Base-by-base conservation (phyloP, 495 filamentous ascomycete genomes). In the Tuber microsphaerosporum region DNA sequence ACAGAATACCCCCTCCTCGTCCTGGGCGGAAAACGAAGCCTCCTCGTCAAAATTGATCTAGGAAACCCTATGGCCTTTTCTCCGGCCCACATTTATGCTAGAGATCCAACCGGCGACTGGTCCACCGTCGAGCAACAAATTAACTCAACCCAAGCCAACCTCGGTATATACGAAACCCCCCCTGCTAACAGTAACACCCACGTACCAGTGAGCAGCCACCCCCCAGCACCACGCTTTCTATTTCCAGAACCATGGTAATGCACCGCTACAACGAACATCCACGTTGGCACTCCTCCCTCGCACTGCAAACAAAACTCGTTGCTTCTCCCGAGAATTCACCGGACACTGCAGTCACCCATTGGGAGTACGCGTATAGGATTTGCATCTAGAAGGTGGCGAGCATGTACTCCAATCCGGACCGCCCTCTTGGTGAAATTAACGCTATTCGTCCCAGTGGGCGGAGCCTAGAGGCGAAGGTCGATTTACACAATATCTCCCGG, bases 231-330 rank as follows among this genome's bases (percentile, higher is more conserved):
- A 65, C 37, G 37, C 70, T 82, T 37, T 73, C 48, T 1, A 73
- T 75, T 0, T 42, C 71, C 26, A 46, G 34, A 19, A 45, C 74
- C 20, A 70, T 75, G 6, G 75, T 73, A 14, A 71, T 82, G n/a
- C 37, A 56, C 37, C 75, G 81, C 17, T 82, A 77, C 61, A 74
- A 75, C 9, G 77, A 82, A 51, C 80, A 81, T 17, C 81, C 79
- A 16, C 42, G 75, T 6, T 82, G 81, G 81, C 75, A 75, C n/a
- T 80, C 78, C 37, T 80, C 78, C 2, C 78, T 73, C 17, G 46
- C 76, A 8, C 73, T 70, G 56, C 10, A 6, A 65, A 79, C 73
- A 43, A 71, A 75, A 16, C 41, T 75, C 51, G 34, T 79, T 1
- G 44, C 46, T 14, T 79, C 74, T 20, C 56, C 72, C 34, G 74